Evolutionary conservation across 164 flowering plant species (phyloP).

Genomic region (Tetracentron sinense): DNA sequence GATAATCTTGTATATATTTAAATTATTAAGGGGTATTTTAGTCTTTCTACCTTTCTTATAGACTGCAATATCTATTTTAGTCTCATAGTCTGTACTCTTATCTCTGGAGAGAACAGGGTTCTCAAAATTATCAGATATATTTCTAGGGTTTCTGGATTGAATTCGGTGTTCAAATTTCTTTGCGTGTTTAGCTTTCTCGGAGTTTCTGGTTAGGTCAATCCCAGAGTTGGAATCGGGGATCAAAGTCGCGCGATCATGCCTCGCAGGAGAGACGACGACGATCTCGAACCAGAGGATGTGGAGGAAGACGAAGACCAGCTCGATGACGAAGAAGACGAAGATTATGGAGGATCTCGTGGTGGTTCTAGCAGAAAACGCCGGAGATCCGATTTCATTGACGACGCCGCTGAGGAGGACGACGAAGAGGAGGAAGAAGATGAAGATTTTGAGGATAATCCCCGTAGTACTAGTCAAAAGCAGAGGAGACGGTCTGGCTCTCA

Average conservation of each 20-base stretch:
- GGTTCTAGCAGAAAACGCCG: slow-evolving; percentile 35
- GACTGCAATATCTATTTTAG: no score
- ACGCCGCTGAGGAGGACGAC: slow-evolving; percentile 64
- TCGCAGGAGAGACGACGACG: slow-evolving; percentile 34
- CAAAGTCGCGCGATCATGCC: slow-evolving; percentile 25
- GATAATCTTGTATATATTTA: no score
- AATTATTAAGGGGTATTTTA: no score
- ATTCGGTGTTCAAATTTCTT: no score
- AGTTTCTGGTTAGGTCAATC: no score
- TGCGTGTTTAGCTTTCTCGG: no score
- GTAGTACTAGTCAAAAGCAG: slow-evolving; percentile 14
- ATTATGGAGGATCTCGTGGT: slow-evolving; percentile 16
- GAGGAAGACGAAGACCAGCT: slow-evolving; percentile 40
- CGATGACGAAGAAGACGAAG: slow-evolving; percentile 32
- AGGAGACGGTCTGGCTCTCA: slow-evolving; percentile 30
- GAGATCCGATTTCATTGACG: slow-evolving; percentile 69
- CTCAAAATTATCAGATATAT: no score
- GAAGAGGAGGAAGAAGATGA: slow-evolving; percentile 77
- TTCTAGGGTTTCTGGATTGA: no score
- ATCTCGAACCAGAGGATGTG: slow-evolving; percentile 27
- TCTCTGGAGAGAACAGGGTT: no score
- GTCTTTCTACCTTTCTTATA: no score
- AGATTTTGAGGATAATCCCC: slow-evolving; percentile 36
- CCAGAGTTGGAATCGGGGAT: no score
- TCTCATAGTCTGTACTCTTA: no score